Base-by-base conservation (phyloP, 768 basidiomycete genomes). In the Phanerochaete sordida region DNA sequence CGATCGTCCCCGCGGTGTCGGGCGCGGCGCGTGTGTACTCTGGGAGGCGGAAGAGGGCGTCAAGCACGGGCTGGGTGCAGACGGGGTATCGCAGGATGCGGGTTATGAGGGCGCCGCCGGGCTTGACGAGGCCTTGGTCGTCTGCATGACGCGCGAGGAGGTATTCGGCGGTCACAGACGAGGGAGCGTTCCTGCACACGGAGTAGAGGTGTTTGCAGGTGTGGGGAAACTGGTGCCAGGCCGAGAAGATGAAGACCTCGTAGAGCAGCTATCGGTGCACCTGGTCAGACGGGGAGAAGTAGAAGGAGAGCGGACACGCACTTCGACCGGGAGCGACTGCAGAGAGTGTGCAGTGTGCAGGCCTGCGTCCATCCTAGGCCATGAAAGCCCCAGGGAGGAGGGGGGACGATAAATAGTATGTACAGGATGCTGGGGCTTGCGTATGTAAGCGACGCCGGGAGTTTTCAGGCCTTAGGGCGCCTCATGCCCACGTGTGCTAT, bases 221-320 rank as follows among this genome's bases (percentile, higher is more conserved):
- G 53, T 73, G 72, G 0, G 93, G 92, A 8, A 97, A 74, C 35
- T 75, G 66, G 19, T 82, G 76, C 2, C 90, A 92, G 6, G 84
- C 74, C 0, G 92, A 85, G 63, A 78, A 78, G 19, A 90, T 79
- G 64, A 94, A 89, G 15, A 96, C 80, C 58, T 93, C 84, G 65
- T 89, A 87, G 0, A 95, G 72, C 9, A 98, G 79, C 94, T 95
- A 35, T 26, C n/a, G n/a, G n/a, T 8, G 49, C 44, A 31, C 15
- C 16, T 49, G 4, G 31, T 31, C 28, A 52, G 30, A 19, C 31
- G 21, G 45, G 4, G 27, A 48, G 9, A 16, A 37, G 16, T 39
- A 15, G 26, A 11, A 27, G 47, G 6, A 33, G 23, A n/a, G 8
- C 19, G 21, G 30, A 39, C 1, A 44, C 12, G 39, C 60, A 77